phyloP scores from a whole-genome alignment of 441 rosid species.

The Gossypium aridum region DNA sequence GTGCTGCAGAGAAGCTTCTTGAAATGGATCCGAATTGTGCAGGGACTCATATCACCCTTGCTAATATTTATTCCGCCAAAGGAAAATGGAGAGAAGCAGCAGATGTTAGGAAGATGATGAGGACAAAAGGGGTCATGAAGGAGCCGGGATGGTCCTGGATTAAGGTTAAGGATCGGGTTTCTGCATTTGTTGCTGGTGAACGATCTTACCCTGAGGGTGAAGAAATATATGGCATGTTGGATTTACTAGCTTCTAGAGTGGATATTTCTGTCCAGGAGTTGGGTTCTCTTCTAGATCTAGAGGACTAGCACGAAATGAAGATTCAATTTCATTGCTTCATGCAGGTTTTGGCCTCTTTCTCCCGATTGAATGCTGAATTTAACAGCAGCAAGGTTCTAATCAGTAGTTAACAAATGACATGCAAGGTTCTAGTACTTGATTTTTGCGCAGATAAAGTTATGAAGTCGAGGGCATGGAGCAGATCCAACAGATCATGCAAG shows the following conservation, averaged over 20 bases:
- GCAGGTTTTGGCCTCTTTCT: neutral
- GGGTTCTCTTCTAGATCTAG: slow-evolving; percentile 20
- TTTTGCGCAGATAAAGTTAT: neutral
- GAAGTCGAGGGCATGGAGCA: neutral
- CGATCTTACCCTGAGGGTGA: slow-evolving; percentile 42
- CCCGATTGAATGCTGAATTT: neutral
- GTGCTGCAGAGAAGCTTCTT: slow-evolving; percentile 57
- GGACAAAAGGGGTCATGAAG: slow-evolving; percentile 67
- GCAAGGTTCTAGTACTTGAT: neutral
- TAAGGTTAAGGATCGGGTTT: slow-evolving; percentile 41
- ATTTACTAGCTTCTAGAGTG: slow-evolving; percentile 28
- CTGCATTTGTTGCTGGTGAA: slow-evolving; percentile 65
- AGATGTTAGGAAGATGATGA: slow-evolving; percentile 54
- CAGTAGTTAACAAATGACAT: neutral
- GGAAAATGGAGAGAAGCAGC: slow-evolving; percentile 86
- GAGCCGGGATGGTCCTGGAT: slow-evolving; percentile 85
- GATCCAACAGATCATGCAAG: neutral
- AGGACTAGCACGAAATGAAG: slow-evolving; percentile 13
- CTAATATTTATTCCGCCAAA: slow-evolving; percentile 63
- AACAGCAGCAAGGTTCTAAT: neutral
- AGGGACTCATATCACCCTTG: slow-evolving; percentile 68
- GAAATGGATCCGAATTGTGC: slow-evolving; percentile 66
- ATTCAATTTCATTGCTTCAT: neutral
- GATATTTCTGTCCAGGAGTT: slow-evolving; percentile 23
- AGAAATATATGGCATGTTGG: slow-evolving; percentile 43